These are phyloP conservation scores for Podaxis pistillaris DNA, from an alignment of 768 basidiomycete species.

Conservation along the genomic window DNA sequence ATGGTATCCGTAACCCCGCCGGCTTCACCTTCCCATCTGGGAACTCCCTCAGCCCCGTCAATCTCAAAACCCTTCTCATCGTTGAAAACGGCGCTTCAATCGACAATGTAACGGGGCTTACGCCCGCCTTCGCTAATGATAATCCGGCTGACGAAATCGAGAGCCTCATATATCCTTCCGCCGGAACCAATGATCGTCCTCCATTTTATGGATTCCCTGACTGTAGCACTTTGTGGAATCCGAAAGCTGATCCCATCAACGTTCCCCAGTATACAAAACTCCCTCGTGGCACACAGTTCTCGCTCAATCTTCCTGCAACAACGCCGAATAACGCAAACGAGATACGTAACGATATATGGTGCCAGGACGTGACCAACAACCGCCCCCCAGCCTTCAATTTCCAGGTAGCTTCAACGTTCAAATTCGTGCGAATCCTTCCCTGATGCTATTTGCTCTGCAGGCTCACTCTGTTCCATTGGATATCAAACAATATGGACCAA, in stretches of 20 bases:
- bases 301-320: slow-evolving; percentile 31
- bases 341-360: slow-evolving; percentile 31
- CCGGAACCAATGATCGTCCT: slow-evolving; percentile 3
- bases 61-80: slow-evolving; percentile 25
- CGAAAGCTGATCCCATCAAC: slow-evolving; percentile 37
- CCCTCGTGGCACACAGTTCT: slow-evolving; percentile 35
- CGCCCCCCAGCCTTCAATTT: slow-evolving; percentile 36
- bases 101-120: slow-evolving; percentile 38
- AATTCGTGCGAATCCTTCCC: background rate
- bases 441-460: slow-evolving; percentile 19
- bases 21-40: slow-evolving; percentile 35
- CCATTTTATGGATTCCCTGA: slow-evolving; percentile 42
- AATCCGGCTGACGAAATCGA: slow-evolving; percentile 43
- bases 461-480: slow-evolving; percentile 48
- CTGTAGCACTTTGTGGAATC: slow-evolving; percentile 44
- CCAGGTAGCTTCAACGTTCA: slow-evolving; percentile 26
- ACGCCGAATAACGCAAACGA: background rate
- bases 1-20: slow-evolving; percentile 44
- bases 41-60: slow-evolving; percentile 2
- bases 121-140: slow-evolving; percentile 40
- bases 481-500: slow-evolving; percentile 37
- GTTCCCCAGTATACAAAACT: slow-evolving; percentile 34
- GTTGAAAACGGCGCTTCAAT: slow-evolving; percentile 47
- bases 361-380: slow-evolving; percentile 32
- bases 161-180: slow-evolving; percentile 21